Conservation (phyloP, 2,329 filamentous ascomycete species). For the Simplicillium sp. region DNA sequence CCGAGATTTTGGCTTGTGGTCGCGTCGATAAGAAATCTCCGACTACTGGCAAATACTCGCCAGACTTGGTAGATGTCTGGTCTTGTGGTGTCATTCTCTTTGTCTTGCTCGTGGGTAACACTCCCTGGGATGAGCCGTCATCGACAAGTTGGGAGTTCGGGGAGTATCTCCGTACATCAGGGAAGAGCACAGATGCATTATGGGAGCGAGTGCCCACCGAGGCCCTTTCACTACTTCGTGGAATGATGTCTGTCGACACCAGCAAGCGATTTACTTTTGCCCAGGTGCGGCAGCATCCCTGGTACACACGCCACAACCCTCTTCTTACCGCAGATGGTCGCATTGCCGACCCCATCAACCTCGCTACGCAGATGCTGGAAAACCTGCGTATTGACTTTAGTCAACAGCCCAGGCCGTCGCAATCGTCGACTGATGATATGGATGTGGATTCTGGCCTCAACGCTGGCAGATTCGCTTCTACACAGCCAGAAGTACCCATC, state of each 20-base stretch:
- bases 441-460: conserved; percentile 51
- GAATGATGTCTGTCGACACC: conserved; percentile 82
- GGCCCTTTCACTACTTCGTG: conserved; percentile 73
- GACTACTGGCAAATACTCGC: conserved; percentile 52
- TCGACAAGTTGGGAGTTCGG: conserved; percentile 79
- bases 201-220: conserved; percentile 71
- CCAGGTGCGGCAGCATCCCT: conserved; percentile 82
- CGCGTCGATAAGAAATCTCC: conserved; percentile 34
- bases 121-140: conserved; percentile 93
- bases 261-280: conserved; percentile 72
- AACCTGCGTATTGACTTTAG: conserved; percentile 82
- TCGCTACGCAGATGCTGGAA: conserved; percentile 95
- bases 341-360: conserved; percentile 66
- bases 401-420: conserved; percentile 49
- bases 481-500: conserved; percentile 73
- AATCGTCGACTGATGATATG: conserved; percentile 46
- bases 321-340: conserved; percentile 67
- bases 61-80: conserved; percentile 88
- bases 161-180: conserved; percentile 72
- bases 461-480: conserved; percentile 56
- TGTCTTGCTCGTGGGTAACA: conserved; percentile 89
- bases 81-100: conserved; percentile 97
- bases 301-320: conserved; percentile 79
- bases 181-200: conserved; percentile 74
- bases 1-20: conserved; percentile 65